These are phyloP conservation scores for Camellia lanceoleosa DNA, from an alignment of 148 eudicot genomes.

Conservation along the genomic window DNA sequence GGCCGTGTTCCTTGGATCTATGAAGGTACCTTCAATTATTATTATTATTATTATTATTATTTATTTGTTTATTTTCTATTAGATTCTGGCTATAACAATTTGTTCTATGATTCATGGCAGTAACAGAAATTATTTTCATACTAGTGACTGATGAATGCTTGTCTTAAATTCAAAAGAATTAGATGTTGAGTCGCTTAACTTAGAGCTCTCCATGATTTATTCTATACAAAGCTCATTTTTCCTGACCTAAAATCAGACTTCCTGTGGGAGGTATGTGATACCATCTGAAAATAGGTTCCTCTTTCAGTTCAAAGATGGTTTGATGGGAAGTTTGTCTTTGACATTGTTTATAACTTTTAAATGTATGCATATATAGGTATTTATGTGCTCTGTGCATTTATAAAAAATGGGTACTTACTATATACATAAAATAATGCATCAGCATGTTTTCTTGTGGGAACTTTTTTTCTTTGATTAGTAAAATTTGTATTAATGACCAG, in stretches of 20 bases:
- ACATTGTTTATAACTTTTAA: background rate
- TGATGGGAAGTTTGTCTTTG: background rate
- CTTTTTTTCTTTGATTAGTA: no score
- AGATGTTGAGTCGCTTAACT: background rate
- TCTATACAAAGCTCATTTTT: background rate
- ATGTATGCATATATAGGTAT: background rate
- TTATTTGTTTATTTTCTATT: background rate
- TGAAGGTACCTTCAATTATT: conserved; percentile 53
- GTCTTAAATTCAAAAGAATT: background rate
- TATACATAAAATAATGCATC: background rate
- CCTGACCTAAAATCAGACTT: background rate
- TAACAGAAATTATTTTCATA: background rate
- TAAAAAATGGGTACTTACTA: background rate
- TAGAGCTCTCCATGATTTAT: background rate
- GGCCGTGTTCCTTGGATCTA: conserved; percentile 98
- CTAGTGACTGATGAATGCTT: background rate
- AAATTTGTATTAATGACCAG: no score
- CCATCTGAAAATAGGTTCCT: background rate
- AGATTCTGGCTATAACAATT: background rate
- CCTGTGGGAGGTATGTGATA: background rate
- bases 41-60: no score
- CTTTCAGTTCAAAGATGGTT: background rate
- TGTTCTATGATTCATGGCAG: background rate
- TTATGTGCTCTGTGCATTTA: background rate
- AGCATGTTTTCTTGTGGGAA: background rate